Percentiles rank a stretch among this genome's conserved stretches.
Conservation (phyloP, 2,329 filamentous ascomycete species). For the Colletotrichum spinosum region DNA sequence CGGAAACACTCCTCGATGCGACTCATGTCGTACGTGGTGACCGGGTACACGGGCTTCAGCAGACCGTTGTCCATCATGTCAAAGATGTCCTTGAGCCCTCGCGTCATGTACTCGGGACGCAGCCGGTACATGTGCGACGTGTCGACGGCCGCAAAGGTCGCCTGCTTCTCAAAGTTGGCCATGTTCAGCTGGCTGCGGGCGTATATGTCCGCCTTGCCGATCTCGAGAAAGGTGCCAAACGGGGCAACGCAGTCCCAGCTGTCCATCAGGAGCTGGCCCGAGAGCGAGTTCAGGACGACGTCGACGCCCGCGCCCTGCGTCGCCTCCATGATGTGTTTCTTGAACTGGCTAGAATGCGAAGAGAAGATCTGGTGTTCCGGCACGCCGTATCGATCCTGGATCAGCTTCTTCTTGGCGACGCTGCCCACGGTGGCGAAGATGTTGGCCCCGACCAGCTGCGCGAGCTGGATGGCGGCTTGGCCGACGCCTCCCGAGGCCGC, state of each 20-base stretch:
- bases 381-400: constrained; percentile 42
- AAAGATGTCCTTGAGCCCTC: no score
- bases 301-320: constrained; percentile 49
- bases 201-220: constrained; percentile 46
- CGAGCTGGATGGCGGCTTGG: constrained; percentile 49
- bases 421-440: constrained; percentile 47
- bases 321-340: constrained; percentile 41
- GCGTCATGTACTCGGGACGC: no score
- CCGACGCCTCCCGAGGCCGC: constrained; percentile 50
- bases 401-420: constrained; percentile 43
- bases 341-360: constrained; percentile 44
- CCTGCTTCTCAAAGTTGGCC: no score
- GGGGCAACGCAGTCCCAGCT: constrained; percentile 56
- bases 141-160: constrained; percentile 61
- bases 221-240: constrained; percentile 56
- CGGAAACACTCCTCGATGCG: constrained; percentile 47
- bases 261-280: constrained; percentile 54
- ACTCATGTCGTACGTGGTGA: constrained; percentile 49
- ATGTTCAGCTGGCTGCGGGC: no score
- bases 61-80: constrained; percentile 22
- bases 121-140: constrained; percentile 51
- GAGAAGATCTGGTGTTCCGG: constrained; percentile 43
- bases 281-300: constrained; percentile 53
- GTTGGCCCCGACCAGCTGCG: constrained; percentile 45
- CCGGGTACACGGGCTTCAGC: constrained; percentile 38